Evolutionary conservation across 2,329 filamentous ascomycete genomes (phyloP).

Genomic region (Elsinoe australis): DNA sequence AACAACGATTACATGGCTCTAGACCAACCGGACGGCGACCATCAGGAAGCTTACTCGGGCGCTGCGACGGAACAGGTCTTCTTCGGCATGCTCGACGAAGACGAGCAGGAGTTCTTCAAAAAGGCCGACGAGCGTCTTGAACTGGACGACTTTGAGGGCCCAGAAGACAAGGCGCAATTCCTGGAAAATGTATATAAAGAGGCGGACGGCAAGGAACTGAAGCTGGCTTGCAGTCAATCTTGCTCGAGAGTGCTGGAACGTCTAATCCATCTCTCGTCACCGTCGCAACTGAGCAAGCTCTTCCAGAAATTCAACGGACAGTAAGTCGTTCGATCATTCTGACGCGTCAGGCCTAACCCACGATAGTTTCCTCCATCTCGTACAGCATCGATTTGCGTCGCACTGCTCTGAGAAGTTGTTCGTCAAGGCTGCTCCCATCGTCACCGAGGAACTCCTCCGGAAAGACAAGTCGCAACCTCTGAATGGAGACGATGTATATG

Average conservation of each 20-base stretch:
- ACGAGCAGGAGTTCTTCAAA: constrained; percentile 94
- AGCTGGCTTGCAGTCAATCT: constrained; percentile 90
- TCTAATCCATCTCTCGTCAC: constrained; percentile 71
- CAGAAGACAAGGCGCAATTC: constrained; percentile 51
- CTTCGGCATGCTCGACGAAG: constrained; percentile 84
- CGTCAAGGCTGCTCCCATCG: constrained; percentile 67
- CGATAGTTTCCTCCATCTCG: constrained; percentile 66
- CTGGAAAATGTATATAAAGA: constrained; percentile 79
- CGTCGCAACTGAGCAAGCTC: constrained; percentile 73
- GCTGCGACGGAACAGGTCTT: constrained; percentile 59
- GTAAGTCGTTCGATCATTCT: constrained; percentile 33
- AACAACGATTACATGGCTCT: constrained; percentile 24
- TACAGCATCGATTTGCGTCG: constrained; percentile 92
- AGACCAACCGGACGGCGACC: constrained; percentile 23
- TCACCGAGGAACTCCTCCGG: constrained; percentile 61
- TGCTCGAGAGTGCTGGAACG: constrained; percentile 91
- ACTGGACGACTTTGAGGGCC: constrained; percentile 72
- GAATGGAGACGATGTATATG: constrained; percentile 44
- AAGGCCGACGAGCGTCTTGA: constrained; percentile 84
- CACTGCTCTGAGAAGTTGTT: constrained; percentile 97
- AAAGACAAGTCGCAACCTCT: constrained; percentile 34
- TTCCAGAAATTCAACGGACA: constrained; percentile 81
- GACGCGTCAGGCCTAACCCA: constrained; percentile 6
- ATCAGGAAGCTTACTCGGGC: constrained; percentile 28
- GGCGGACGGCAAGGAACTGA: constrained; percentile 85